These are phyloP conservation scores for Wickerhamomyces chambardii DNA, from an alignment of 805 yeast genomes.

Conservation along the genomic window DNA sequence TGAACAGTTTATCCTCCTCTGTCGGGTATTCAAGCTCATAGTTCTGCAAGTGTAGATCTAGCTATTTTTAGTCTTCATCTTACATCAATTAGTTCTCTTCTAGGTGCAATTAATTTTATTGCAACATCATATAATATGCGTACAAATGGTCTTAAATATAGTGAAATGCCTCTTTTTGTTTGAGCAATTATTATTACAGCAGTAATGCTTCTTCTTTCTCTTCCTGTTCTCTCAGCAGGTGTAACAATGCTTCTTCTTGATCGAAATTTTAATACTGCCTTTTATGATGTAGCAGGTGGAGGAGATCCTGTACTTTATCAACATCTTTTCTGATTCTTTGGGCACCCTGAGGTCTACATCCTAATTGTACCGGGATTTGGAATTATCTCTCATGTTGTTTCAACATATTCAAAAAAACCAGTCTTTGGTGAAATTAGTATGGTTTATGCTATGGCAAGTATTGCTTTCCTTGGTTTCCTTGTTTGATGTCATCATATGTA, in stretches of 20 bases:
- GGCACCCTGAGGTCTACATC: conserved; percentile 6
- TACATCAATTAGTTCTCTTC: conserved; percentile 2
- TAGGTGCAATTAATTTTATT: conserved; percentile 8
- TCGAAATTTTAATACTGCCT: conserved; percentile 7
- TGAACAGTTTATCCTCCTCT: conserved; percentile 9
- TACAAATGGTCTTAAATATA: conserved; percentile 3
- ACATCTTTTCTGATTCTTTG: conserved; percentile 7
- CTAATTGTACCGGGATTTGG: conserved; percentile 12
- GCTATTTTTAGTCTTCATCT: conserved; percentile 5
- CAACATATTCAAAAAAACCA: conserved; percentile 4
- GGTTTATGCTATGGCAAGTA: conserved; percentile 14
- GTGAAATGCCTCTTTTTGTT: conserved; percentile 4
- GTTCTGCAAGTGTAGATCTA: conserved; percentile 4
- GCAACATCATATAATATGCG: conserved; percentile 7
- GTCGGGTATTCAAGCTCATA: conserved; percentile 6
- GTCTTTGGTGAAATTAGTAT: conserved; percentile 10
- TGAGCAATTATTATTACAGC: conserved; percentile 6
- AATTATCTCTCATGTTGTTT: conserved; percentile 8
- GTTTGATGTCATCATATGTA: conserved; percentile 18
- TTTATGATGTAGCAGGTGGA: conserved; percentile 7
- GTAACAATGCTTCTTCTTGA: conserved; percentile 5
- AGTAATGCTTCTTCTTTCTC: conserved; percentile 4
- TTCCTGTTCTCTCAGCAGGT: conserved; percentile 9
- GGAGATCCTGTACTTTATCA: conserved; percentile 8
- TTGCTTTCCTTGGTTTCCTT: conserved; percentile 11